phyloP scores from a whole-genome alignment of 78 protist genomes.

The Diacronema lutheri region DNA sequence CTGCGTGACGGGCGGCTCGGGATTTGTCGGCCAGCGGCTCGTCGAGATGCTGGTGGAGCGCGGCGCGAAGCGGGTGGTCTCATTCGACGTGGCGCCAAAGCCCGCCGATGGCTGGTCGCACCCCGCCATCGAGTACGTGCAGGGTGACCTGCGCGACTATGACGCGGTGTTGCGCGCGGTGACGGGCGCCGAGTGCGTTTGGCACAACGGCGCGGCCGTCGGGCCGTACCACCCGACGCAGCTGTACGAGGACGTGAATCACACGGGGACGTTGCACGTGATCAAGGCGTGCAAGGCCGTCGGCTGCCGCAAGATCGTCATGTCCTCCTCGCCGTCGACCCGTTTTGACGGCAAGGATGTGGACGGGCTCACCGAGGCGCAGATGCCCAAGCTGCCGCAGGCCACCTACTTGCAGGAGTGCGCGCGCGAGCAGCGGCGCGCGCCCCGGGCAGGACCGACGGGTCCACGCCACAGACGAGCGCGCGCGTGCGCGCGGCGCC shows the following conservation, averaged over 20 bases:
- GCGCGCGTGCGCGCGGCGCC: too few relatives aligned
- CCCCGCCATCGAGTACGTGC: conserved; percentile 30
- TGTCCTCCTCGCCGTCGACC: conserved; percentile 60
- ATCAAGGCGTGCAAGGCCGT: conserved; percentile 54
- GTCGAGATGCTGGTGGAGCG: conserved; percentile 75
- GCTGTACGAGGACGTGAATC: conserved; percentile 56
- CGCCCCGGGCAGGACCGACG: conserved; percentile 30
- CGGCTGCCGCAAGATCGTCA: conserved; percentile 36
- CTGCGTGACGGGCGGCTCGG: conserved; percentile 72
- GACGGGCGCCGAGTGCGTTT: conserved; percentile 61
- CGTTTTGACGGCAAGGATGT: conserved; percentile 45
- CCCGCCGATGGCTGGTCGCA: conserved; percentile 33
- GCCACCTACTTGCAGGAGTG: conserved; percentile 40
- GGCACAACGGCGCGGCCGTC: conserved; percentile 67
- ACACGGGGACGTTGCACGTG: conserved; percentile 61
- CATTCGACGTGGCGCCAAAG: conserved; percentile 30
- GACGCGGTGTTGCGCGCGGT: conserved; percentile 18
- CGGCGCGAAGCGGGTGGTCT: conserved; percentile 45
- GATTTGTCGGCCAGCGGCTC: conserved; percentile 68
- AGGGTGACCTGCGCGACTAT: conserved; percentile 2
- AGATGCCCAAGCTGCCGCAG: conserved; percentile 34
- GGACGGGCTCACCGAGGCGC: conserved; percentile 48
- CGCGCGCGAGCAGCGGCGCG: conserved; percentile 64
- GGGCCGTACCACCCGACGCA: conserved; percentile 68
- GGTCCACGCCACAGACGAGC: not conserved